phyloP scores from a whole-genome alignment of 78 protist species.

The Speleostelium caveatum region DNA sequence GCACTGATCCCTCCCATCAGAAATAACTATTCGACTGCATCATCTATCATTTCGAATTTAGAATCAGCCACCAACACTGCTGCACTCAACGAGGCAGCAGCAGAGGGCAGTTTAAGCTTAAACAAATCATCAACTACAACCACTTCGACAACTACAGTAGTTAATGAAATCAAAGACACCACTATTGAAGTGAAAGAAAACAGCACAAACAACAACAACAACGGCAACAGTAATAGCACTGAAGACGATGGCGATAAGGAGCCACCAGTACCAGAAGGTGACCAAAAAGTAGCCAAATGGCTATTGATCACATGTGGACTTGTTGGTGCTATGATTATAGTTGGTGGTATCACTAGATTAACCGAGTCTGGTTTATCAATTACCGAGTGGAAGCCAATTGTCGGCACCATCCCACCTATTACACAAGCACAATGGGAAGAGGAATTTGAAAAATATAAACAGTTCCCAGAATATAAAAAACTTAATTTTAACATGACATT shows the following conservation, averaged over 20 bases:
- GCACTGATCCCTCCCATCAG: too few relatives aligned
- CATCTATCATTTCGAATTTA: too few relatives aligned
- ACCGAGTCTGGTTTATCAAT: conserved; percentile 95
- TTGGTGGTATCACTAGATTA: conserved; percentile 96
- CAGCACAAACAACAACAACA: conserved; percentile 25
- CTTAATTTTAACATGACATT: conserved; percentile 79
- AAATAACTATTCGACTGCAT: too few relatives aligned
- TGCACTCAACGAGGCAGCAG: too few relatives aligned
- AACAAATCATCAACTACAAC: too few relatives aligned
- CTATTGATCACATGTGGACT: conserved; percentile 66
- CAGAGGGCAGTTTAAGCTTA: too few relatives aligned
- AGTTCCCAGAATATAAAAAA: conserved; percentile 90
- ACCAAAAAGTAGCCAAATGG: conserved; percentile 66
- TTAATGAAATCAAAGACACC: too few relatives aligned
- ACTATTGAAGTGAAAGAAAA: too few relatives aligned
- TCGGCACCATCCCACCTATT: conserved; percentile 80
- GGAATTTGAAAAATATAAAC: conserved; percentile 92
- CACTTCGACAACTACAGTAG: too few relatives aligned
- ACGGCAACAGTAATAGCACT: conserved; percentile 6
- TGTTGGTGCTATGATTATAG: conserved; percentile 82
- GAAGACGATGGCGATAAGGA: neutral
- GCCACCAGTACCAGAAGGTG: neutral
- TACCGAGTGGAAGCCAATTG: conserved; percentile 91
- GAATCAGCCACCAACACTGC: too few relatives aligned
- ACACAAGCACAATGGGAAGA: conserved; percentile 92